These are phyloP conservation scores for Pseudopyricularia javanii DNA, from an alignment of 2,329 filamentous ascomycete genomes.

Conservation along the genomic window DNA sequence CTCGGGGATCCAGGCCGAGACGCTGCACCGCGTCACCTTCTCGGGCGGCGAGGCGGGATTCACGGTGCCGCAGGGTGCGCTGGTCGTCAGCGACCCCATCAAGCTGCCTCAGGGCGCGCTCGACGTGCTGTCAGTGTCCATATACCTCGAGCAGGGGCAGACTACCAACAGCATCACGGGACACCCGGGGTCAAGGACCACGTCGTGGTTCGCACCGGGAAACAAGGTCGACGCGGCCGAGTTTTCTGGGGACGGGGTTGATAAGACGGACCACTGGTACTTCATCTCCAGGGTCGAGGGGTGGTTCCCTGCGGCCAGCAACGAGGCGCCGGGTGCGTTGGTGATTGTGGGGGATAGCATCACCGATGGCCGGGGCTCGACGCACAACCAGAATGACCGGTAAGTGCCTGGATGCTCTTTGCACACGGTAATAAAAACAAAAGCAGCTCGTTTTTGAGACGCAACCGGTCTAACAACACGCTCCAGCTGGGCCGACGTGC, in stretches of 20 bases:
- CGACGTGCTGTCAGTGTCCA: slow-evolving; percentile 37
- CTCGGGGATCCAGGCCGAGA: slow-evolving; percentile 29
- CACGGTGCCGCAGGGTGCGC: slow-evolving; percentile 38
- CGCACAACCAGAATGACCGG: slow-evolving; percentile 41
- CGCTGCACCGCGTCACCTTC: slow-evolving; percentile 39
- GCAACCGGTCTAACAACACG: neutral
- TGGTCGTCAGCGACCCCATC: slow-evolving; percentile 47
- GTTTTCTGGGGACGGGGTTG: neutral
- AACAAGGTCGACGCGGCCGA: slow-evolving; percentile 7
- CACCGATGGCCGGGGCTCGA: slow-evolving; percentile 50
- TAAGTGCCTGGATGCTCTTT: too few relatives aligned
- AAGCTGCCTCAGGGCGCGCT: slow-evolving; percentile 33
- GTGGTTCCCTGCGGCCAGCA: slow-evolving; percentile 14
- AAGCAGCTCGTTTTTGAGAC: too few relatives aligned
- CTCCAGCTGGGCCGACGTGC: slow-evolving; percentile 12
- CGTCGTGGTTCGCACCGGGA: slow-evolving; percentile 24
- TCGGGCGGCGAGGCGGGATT: slow-evolving; percentile 32
- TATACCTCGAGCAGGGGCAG: slow-evolving; percentile 48
- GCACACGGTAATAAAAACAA: too few relatives aligned
- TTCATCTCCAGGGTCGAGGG: slow-evolving; percentile 2
- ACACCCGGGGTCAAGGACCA: slow-evolving; percentile 49
- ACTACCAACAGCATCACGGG: slow-evolving; percentile 40
- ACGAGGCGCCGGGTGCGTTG: slow-evolving; percentile 24
- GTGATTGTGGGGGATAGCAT: slow-evolving; percentile 54
- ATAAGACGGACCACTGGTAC: slow-evolving; percentile 3